phyloP scores from a whole-genome alignment of 2,329 filamentous ascomycete genomes.

The Penicillium expansum region DNA sequence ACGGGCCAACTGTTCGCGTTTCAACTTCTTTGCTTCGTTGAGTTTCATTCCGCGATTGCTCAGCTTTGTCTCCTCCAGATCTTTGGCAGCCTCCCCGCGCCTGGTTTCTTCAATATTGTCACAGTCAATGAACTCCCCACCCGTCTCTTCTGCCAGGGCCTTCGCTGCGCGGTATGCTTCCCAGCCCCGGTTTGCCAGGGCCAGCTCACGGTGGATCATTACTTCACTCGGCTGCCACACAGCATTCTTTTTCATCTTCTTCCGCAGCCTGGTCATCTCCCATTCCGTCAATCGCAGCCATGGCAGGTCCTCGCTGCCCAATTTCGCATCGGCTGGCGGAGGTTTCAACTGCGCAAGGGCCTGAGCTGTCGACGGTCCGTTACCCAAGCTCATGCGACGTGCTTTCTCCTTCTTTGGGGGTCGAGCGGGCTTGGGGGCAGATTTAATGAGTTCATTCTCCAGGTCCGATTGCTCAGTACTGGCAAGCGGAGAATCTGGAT shows the following conservation, averaged over 20 bases:
- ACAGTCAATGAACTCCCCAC: constrained; percentile 59
- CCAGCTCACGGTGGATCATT: constrained; percentile 65
- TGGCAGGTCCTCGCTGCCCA: constrained; percentile 60
- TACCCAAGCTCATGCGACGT: constrained; percentile 25
- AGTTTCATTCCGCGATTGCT: constrained; percentile 60
- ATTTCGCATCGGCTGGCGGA: constrained; percentile 58
- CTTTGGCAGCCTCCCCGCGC: constrained; percentile 42
- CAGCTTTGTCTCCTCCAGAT: constrained; percentile 49
- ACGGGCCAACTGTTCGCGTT: constrained; percentile 52
- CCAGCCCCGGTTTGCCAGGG: constrained; percentile 55
- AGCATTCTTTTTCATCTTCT: constrained; percentile 69
- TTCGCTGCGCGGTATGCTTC: constrained; percentile 51
- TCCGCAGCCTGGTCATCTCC: constrained; percentile 65
- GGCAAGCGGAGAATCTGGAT: constrained; percentile 47
- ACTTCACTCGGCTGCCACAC: constrained; percentile 66
- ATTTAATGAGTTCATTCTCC: constrained; percentile 29
- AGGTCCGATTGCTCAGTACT: constrained; percentile 48
- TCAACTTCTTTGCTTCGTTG: constrained; percentile 61
- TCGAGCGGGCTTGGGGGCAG: constrained; percentile 14
- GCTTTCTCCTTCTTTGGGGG: constrained; percentile 46
- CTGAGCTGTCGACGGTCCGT: constrained; percentile 56
- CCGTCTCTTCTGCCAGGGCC: constrained; percentile 50
- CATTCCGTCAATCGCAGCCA: constrained; percentile 66
- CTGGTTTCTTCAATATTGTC: constrained; percentile 43
- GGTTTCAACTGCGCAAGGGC: constrained; percentile 58